Evolutionary conservation across 768 basidiomycete genomes (phyloP), one percentile per base, ranked within the genome.

Genomic region (Coprinopsis marcescibilis): DNA sequence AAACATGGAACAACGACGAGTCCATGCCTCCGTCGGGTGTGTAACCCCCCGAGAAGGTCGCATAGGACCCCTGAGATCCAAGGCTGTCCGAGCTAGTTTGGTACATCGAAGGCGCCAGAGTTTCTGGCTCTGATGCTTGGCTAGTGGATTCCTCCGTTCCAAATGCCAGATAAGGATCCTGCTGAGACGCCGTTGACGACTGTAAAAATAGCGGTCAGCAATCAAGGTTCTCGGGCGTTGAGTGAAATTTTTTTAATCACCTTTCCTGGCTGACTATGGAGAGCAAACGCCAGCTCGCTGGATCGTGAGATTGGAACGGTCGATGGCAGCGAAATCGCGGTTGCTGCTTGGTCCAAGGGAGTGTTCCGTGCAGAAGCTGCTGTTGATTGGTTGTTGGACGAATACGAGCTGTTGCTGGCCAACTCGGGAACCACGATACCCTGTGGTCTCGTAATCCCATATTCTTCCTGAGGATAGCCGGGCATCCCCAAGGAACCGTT

Each of bases 371-470:
- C 67, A 1, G 72, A 72, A 19, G 72, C 60, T 3, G 73, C 74
- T 17, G 73, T 72, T 1, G 69, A 56, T 13, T 73, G 73, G n/a
- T n/a, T n/a, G n/a, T n/a, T n/a, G 0, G 73, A 74, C 27, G 72
- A 56, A 44, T 44, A 49, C 21, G 41, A 20, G 19, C 44, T 43
- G 42, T 24, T 37, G 20, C 25, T 36, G 17, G 48, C 26, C 4
- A 43, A 33, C 48, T 49, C 48, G 42, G 48, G 42, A 20, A 49
- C 36, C 2, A 30, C 25, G 33, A 44, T 36, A 23, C 42, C 43
- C 20, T 49, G 42, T 13, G 48, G 48, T 13, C 32, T 35, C 25
- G 43, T 10, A 44, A 43, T 44, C 8, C 48, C 48, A 44, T 44
- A 49, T 32, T 49, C 48, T n/a, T 49, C 48, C n/a, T 36, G 35